These are phyloP conservation scores for Hyphodiscus sp. DNA, from an alignment of 2,329 filamentous ascomycete species.

Conservation along the genomic window DNA sequence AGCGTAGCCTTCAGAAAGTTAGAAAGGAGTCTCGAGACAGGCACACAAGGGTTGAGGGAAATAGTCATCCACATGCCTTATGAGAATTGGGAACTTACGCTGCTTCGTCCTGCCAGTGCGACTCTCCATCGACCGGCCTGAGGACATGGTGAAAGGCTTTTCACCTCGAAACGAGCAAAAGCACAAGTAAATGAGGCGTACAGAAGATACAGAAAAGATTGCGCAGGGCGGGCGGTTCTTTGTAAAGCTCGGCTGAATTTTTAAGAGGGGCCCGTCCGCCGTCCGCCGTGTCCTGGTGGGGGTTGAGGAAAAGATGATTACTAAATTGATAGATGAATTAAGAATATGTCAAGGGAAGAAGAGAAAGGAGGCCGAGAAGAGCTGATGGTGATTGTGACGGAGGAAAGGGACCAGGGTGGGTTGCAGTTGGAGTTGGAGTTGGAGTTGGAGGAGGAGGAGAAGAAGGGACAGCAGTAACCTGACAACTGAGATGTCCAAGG, in stretches of 20 bases:
- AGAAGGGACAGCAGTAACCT: not conserved
- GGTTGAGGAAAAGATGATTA: not conserved
- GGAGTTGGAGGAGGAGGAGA: not conserved
- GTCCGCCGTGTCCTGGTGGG: constrained; percentile 13
- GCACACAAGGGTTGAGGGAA: not conserved
- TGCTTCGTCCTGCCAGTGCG: constrained; percentile 73
- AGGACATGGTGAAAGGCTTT: constrained; percentile 28
- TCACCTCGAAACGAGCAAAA: constrained; percentile 20
- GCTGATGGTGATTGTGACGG: too few relatives aligned
- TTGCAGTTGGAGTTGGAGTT: not conserved
- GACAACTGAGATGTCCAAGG: not conserved
- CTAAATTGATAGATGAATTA: not conserved
- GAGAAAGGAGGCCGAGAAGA: too few relatives aligned
- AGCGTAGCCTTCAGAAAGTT: constrained; percentile 67
- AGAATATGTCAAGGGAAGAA: too few relatives aligned
- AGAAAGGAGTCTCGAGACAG: constrained; percentile 18
- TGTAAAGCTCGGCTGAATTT: constrained; percentile 15
- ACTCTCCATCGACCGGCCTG: constrained; percentile 60
- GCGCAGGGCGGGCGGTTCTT: constrained; percentile 7
- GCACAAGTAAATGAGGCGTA: constrained; percentile 14
- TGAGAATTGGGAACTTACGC: constrained; percentile 51
- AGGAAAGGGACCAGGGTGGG: too few relatives aligned
- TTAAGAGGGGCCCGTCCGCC: not conserved
- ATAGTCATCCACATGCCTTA: not conserved
- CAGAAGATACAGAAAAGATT: constrained; percentile 10